Conservation (phyloP, 768 basidiomycete species). For the Trametes cubensis region DNA sequence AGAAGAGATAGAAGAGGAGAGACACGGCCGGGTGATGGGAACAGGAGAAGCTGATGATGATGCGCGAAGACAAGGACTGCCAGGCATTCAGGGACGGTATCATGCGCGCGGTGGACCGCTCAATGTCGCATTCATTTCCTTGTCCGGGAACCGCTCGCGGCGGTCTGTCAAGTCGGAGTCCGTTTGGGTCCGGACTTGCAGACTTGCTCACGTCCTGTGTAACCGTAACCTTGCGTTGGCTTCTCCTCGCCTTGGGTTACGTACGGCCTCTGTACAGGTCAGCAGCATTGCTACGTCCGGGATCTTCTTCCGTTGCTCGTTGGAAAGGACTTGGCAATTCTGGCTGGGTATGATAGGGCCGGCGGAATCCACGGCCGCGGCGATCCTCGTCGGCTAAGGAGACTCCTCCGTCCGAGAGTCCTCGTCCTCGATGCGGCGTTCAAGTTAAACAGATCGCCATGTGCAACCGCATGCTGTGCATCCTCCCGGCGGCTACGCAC, state of each 20-base stretch:
- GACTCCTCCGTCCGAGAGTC: too few relatives aligned
- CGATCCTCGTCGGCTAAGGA: too few relatives aligned
- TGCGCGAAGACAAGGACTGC: slow-evolving; percentile 10
- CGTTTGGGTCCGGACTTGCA: not conserved
- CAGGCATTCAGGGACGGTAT: slow-evolving; percentile 1
- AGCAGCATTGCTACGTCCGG: too few relatives aligned
- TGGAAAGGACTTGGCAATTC: too few relatives aligned
- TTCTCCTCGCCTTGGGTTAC: not conserved
- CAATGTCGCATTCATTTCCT: not conserved
- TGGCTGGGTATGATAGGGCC: too few relatives aligned
- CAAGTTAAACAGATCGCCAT: too few relatives aligned
- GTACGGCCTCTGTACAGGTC: too few relatives aligned
- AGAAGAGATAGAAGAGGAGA: slow-evolving; percentile 3
- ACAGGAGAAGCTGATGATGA: slow-evolving; percentile 24
- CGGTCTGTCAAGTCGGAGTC: not conserved
- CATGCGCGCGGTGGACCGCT: slow-evolving; percentile 1
- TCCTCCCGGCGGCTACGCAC: not conserved
- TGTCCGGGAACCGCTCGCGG: not conserved
- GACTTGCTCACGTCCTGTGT: not conserved
- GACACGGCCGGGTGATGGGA: slow-evolving; percentile 18
- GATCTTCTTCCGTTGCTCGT: too few relatives aligned
- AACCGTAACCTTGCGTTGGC: not conserved
- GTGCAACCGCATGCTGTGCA: not conserved
- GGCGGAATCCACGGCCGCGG: too few relatives aligned
- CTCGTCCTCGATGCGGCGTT: too few relatives aligned